Percentiles rank a stretch among this genome's conserved stretches.
Evolutionary conservation across 495 filamentous ascomycete genomes (phyloP).

Genomic region (Penicillium longicatenatum): DNA sequence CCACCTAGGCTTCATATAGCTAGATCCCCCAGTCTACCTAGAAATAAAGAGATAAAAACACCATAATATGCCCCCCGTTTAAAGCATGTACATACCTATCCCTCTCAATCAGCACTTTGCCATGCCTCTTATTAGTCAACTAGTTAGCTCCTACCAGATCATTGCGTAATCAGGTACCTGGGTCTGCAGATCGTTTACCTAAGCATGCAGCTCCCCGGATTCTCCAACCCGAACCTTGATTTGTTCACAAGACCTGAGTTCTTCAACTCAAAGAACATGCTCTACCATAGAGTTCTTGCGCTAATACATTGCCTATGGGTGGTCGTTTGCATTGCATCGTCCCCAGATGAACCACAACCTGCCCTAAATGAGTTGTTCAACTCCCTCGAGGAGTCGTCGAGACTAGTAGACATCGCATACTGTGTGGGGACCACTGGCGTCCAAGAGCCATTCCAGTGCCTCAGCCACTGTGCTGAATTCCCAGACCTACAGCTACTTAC

Average conservation of each 20-base stretch:
- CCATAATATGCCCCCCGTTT: neutral
- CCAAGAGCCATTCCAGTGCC: slow-evolving; percentile 77
- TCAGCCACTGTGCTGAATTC: slow-evolving; percentile 81
- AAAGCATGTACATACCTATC: neutral
- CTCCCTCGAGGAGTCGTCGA: slow-evolving; percentile 80
- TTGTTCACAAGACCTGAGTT: neutral
- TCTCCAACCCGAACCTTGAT: slow-evolving; percentile 8
- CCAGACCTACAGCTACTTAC: slow-evolving; percentile 73
- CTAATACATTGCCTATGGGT: neutral
- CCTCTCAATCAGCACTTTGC: neutral
- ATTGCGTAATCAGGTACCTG: neutral
- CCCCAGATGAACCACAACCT: slow-evolving; percentile 14
- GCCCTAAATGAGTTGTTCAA: slow-evolving; percentile 70
- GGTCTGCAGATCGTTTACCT: neutral
- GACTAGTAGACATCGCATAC: slow-evolving; percentile 92
- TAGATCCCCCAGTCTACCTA: neutral
- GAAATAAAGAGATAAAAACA: neutral
- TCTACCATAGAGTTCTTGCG: slow-evolving; percentile 3
- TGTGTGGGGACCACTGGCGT: slow-evolving; percentile 90
- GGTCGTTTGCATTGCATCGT: neutral
- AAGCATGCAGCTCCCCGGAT: slow-evolving; percentile 17
- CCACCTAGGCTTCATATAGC: slow-evolving; percentile 25
- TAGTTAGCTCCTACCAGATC: too few species aligned
- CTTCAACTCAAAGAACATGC: slow-evolving; percentile 9
- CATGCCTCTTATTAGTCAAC: neutral